Percentiles rank a stretch among this genome's conserved stretches.
Evolutionary conservation across 768 basidiomycete genomes (phyloP).

Genomic region (Tephrocybe sp.): DNA sequence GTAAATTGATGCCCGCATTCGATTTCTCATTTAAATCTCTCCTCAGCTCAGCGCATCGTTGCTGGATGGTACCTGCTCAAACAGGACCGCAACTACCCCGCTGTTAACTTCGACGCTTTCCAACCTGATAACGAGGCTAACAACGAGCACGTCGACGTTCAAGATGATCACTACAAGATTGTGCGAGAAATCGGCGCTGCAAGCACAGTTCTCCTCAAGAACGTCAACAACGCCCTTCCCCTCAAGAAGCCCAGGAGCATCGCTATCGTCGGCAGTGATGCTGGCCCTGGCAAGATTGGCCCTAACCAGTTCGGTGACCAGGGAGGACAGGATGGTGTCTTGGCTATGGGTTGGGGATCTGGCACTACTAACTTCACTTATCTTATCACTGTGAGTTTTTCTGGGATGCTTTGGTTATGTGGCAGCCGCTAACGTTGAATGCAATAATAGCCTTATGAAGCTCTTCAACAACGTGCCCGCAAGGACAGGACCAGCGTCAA

Average conservation of each 20-base stretch:
- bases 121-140: constrained; percentile 43
- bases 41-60: constrained; percentile 66
- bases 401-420: too few relatives aligned
- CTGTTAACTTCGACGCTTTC: constrained; percentile 72
- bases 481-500: constrained; percentile 61
- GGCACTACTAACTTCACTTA: constrained; percentile 80
- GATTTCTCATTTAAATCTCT: too few relatives aligned
- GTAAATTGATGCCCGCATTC: too few relatives aligned
- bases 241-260: constrained; percentile 57
- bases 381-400: constrained; percentile 68
- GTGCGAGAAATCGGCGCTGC: constrained; percentile 74
- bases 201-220: constrained; percentile 76
- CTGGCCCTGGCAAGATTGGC: constrained; percentile 60
- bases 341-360: constrained; percentile 94
- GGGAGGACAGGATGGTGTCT: constrained; percentile 61
- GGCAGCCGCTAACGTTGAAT: too few relatives aligned
- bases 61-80: constrained; percentile 66
- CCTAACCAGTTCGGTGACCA: constrained; percentile 71
- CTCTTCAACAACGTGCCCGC: constrained; percentile 73
- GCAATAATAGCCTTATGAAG: constrained; percentile 77
- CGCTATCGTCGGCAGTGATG: constrained; percentile 61
- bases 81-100: constrained; percentile 66
- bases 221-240: constrained; percentile 54
- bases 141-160: constrained; percentile 66
- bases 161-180: constrained; percentile 62